A percentile compares a stretch with the other conserved stretches of the same genome.
phyloP scores from a whole-genome alignment of 495 filamentous ascomycete species.

The Rostrohypoxylon terebratum region DNA sequence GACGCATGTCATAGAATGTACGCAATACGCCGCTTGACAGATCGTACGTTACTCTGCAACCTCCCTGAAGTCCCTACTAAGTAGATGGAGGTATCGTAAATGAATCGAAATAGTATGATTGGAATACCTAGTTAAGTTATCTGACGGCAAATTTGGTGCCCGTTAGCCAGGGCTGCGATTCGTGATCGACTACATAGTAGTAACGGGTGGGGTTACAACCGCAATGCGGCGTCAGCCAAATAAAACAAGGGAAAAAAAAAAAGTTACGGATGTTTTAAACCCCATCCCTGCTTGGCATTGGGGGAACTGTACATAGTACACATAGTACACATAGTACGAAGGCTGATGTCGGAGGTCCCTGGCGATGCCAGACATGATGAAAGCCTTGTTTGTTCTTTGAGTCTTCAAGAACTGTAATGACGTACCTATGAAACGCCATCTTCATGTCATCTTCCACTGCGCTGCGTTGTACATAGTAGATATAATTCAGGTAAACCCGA shows the following conservation, averaged over 20 bases:
- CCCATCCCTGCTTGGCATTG: slow-evolving; percentile 13
- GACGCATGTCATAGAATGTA: slow-evolving; percentile 28
- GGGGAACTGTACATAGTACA: slow-evolving; percentile 7
- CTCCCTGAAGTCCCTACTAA: background rate
- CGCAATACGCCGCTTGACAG: slow-evolving; percentile 21
- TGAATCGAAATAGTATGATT: background rate
- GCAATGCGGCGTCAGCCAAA: slow-evolving; percentile 32
- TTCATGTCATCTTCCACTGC: background rate
- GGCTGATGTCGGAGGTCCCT: slow-evolving; percentile 21
- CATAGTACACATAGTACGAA: too few species aligned
- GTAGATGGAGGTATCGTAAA: slow-evolving; percentile 13
- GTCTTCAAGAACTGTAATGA: background rate
- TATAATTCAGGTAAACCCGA: background rate
- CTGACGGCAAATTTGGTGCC: background rate
- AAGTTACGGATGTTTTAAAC: slow-evolving; percentile 25
- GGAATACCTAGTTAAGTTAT: background rate
- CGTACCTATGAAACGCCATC: slow-evolving; percentile 11
- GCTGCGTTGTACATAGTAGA: background rate
- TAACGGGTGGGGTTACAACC: slow-evolving; percentile 25
- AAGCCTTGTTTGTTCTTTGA: slow-evolving; percentile 10
- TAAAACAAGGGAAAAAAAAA: slow-evolving; percentile 3
- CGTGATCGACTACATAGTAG: slow-evolving; percentile 17
- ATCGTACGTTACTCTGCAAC: slow-evolving; percentile 18
- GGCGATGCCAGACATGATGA: background rate
- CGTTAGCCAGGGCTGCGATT: slow-evolving; percentile 6